Percentiles rank a stretch among this genome's conserved stretches.
Conservation (phyloP, 2,329 filamentous ascomycete genomes). For the Sporothrix pseudoabietina region DNA sequence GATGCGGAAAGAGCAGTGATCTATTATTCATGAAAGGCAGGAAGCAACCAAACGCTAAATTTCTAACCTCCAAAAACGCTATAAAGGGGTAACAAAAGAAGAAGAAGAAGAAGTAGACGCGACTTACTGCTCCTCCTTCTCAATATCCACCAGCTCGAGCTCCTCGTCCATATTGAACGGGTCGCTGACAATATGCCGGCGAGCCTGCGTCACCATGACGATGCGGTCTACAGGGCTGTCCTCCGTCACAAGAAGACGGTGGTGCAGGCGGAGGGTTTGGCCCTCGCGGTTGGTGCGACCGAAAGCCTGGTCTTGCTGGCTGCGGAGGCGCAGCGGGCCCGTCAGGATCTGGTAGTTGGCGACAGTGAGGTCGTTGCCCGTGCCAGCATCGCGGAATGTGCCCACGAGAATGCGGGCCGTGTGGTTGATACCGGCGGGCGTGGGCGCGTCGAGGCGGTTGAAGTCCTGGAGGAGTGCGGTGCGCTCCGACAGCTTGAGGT, state of each 20-base stretch:
- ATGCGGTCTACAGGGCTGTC: conserved; percentile 36
- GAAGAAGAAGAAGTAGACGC: not conserved
- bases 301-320: conserved; percentile 37
- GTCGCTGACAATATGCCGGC: conserved; percentile 34
- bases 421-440: conserved; percentile 14
- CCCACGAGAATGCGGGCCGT: conserved; percentile 32
- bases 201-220: conserved; percentile 35
- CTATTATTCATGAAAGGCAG: not conserved
- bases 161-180: conserved; percentile 33
- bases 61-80: not conserved
- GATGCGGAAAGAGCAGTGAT: not conserved
- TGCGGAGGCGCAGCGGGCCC: conserved; percentile 35
- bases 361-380: conserved; percentile 34
- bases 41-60: not conserved
- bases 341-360: conserved; percentile 37
- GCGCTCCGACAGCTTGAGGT: conserved; percentile 33
- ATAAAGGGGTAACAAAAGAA: conserved; percentile 14
- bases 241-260: conserved; percentile 34
- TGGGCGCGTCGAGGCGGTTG: conserved; percentile 29
- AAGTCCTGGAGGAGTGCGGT: conserved; percentile 33
- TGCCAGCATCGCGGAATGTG: conserved; percentile 35
- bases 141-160: conserved; percentile 27
- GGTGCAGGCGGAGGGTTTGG: conserved; percentile 35
- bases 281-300: conserved; percentile 37
- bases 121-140: conserved; percentile 9